These are phyloP conservation scores for Ligustrum vulgare DNA, from an alignment of 257 asterid species.

Conservation along the genomic window DNA sequence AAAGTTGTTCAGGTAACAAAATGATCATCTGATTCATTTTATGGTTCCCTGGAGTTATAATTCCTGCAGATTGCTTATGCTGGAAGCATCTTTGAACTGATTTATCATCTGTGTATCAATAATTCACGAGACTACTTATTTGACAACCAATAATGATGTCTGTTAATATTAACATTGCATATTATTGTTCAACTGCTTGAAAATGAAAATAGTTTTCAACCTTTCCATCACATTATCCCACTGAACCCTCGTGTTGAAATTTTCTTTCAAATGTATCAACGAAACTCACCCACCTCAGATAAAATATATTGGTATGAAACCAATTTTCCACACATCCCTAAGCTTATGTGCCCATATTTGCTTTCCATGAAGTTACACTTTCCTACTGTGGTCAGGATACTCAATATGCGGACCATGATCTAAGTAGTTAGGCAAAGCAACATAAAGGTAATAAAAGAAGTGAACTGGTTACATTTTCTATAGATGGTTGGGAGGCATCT, in stretches of 20 bases:
- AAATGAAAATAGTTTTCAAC: neutral
- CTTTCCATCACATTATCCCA: neutral
- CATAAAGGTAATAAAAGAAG: neutral
- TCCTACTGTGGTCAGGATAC: neutral
- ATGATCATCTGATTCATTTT: neutral
- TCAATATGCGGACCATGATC: neutral
- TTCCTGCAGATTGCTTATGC: neutral
- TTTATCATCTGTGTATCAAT: neutral
- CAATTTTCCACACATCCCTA: neutral
- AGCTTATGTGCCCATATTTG: neutral
- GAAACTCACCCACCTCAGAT: neutral
- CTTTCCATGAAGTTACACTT: neutral
- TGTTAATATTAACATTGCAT: neutral
- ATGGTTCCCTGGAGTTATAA: neutral
- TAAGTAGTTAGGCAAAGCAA: neutral
- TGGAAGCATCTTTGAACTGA: neutral
- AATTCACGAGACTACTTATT: neutral
- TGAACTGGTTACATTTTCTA: neutral
- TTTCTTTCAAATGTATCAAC: neutral
- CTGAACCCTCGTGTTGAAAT: neutral
- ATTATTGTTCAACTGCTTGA: neutral
- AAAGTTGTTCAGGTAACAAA: neutral
- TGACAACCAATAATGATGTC: neutral
- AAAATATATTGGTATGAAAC: neutral
- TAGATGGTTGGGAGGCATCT: constrained; percentile 51